A percentile compares a stretch with the other conserved stretches of the same genome.
Conservation (phyloP, 108 stramenopile genomes). For the Ochromonas danica region DNA sequence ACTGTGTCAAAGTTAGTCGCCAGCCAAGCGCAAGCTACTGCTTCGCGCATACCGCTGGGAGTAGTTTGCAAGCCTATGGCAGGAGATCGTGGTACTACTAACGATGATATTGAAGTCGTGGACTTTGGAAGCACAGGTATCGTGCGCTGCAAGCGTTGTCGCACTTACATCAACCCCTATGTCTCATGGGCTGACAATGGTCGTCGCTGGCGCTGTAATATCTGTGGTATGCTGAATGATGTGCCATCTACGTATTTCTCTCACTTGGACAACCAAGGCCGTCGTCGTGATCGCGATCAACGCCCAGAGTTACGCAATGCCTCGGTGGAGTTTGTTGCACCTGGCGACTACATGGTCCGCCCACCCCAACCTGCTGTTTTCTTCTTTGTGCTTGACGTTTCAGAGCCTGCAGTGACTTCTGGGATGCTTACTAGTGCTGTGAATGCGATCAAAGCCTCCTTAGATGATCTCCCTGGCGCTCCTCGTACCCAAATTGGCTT, state of each 20-base stretch:
- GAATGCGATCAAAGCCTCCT: slow-evolving; percentile 69
- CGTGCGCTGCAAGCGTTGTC: slow-evolving; percentile 92
- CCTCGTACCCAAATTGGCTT: slow-evolving; percentile 77
- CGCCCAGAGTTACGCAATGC: slow-evolving; percentile 74
- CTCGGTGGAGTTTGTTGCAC: slow-evolving; percentile 57
- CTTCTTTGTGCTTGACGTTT: slow-evolving; percentile 94
- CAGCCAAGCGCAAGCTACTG: not conserved
- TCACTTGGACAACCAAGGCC: slow-evolving; percentile 83
- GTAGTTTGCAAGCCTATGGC: slow-evolving; percentile 36
- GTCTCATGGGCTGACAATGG: slow-evolving; percentile 94
- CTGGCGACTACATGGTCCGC: slow-evolving; percentile 97
- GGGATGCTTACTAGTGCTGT: slow-evolving; percentile 79
- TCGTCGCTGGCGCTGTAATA: slow-evolving; percentile 93
- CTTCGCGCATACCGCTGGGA: slow-evolving; percentile 39
- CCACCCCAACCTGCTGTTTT: slow-evolving; percentile 94
- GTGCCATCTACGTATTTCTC: slow-evolving; percentile 86
- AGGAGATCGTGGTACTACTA: slow-evolving; percentile 10
- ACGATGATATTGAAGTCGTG: slow-evolving; percentile 32
- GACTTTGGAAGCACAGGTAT: slow-evolving; percentile 63
- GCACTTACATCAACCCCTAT: slow-evolving; percentile 98
- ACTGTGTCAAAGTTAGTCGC: slow-evolving; percentile 41
- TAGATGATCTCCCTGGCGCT: slow-evolving; percentile 83
- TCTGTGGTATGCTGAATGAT: slow-evolving; percentile 89
- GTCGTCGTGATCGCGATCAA: slow-evolving; percentile 75
- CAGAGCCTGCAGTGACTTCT: slow-evolving; percentile 71